phyloP scores from a whole-genome alignment of 768 basidiomycete genomes.

The Russula brevipes region DNA sequence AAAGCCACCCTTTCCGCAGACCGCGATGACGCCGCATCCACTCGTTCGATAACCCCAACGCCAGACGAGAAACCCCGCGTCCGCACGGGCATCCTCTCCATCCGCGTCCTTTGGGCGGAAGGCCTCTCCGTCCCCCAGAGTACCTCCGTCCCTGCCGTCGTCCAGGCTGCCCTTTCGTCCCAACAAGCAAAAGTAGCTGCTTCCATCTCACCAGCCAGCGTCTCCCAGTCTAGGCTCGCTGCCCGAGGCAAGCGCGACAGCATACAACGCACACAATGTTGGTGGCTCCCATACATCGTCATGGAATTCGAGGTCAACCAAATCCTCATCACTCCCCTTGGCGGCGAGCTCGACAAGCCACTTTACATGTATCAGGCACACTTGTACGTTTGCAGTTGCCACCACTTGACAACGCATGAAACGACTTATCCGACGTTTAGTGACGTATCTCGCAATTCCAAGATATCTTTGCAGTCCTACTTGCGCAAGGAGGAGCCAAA shows the following conservation, averaged over 20 bases:
- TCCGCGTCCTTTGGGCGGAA: slow-evolving; percentile 85
- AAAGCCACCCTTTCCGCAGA: slow-evolving; percentile 23
- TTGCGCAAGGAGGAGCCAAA: slow-evolving; percentile 79
- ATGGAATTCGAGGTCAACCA: slow-evolving; percentile 97
- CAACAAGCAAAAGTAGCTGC: slow-evolving; percentile 74
- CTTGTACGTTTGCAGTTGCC: slow-evolving; percentile 61
- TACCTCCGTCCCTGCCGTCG: slow-evolving; percentile 61
- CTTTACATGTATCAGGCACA: slow-evolving; percentile 98
- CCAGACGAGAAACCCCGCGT: slow-evolving; percentile 61
- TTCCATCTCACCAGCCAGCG: slow-evolving; percentile 69
- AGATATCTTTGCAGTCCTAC: slow-evolving; percentile 93
- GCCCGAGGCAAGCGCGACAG: slow-evolving; percentile 75
- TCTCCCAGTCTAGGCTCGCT: slow-evolving; percentile 66
- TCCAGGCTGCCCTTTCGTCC: slow-evolving; percentile 70
- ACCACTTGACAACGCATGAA: not conserved
- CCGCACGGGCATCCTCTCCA: slow-evolving; percentile 80
- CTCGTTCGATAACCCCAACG: slow-evolving; percentile 78
- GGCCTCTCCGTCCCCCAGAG: slow-evolving; percentile 66
- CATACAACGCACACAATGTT: slow-evolving; percentile 89
- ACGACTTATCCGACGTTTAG: slow-evolving; percentile 36
- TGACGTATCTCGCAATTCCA: slow-evolving; percentile 92
- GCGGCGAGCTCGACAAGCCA: slow-evolving; percentile 82
- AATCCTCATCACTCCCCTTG: slow-evolving; percentile 89
- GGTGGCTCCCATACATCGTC: slow-evolving; percentile 97
- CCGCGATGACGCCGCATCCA: slow-evolving; percentile 25